Evolutionary conservation across 345 rosid genomes (phyloP).

Genomic region (Nephelium lappaceum): DNA sequence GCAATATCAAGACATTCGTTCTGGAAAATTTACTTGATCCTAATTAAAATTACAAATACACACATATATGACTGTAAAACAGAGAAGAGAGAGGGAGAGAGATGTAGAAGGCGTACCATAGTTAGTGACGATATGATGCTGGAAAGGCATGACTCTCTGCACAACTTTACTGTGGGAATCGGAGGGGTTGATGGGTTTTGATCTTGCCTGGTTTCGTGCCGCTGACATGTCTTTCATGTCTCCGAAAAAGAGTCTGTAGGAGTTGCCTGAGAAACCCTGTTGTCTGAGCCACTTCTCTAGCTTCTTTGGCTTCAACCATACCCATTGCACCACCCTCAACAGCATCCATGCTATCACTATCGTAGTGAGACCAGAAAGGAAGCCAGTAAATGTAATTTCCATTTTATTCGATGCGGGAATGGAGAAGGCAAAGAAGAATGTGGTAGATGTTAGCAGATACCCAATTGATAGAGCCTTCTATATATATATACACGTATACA

Average conservation of each 20-base stretch:
- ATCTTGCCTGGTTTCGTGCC: background rate
- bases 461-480: too few relatives aligned
- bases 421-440: background rate
- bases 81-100: too few relatives aligned
- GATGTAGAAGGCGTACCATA: constrained; percentile 8
- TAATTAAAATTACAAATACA: too few relatives aligned
- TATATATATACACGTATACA: too few relatives aligned
- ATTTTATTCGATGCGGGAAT: background rate
- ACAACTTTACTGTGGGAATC: background rate
- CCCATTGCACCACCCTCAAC: background rate
- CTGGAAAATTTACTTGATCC: too few relatives aligned
- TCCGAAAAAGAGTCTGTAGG: background rate
- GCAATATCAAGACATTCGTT: too few relatives aligned
- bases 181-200: background rate
- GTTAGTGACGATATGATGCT: background rate
- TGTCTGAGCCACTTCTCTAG: constrained; percentile 1
- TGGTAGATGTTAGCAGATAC: too few relatives aligned
- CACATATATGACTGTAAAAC: too few relatives aligned
- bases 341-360: background rate
- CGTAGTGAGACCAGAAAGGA: background rate
- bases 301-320: background rate
- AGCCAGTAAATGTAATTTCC: background rate
- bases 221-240: background rate
- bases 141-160: background rate
- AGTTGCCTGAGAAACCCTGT: background rate